Evolutionary conservation across 768 basidiomycete species (phyloP), one percentile per base, ranked within the genome.

Genomic region (Mycena rebaudengoi): DNA sequence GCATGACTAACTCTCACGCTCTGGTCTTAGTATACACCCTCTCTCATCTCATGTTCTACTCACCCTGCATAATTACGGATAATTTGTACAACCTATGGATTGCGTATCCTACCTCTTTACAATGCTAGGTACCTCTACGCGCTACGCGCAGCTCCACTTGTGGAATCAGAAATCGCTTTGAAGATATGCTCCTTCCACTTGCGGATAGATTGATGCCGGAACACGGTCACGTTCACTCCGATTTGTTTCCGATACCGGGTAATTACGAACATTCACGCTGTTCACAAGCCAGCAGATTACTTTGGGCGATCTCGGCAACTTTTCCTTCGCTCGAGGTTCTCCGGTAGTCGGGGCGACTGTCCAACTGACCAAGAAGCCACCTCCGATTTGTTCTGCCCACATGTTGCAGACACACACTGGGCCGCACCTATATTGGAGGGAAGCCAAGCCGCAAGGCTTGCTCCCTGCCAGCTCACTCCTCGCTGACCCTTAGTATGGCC

Each of bases 11-110:
- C 52, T 60, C 66, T 57, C 62, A 68, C 66, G 58, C 12, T 61
- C 59, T 65, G 53, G 45, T 54, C 59, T 48, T 40, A 63, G 53
- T 59, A 53, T 59, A 65, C 63, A 46, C 21, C 58, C 66, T 44
- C 51, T 67, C 66, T 53, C 62, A 60, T 28, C 59, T 60, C 61
- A 51, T 58, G 29, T n/a, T 32, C n/a, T 45, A 45, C 43, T 10
- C 33, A 21, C 37, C 29, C 29, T 56, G 23, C 44, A 56, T 68
- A 68, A 68, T 68, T 58, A 67, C 59, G 66, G 66, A 68, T 68
- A 68, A 68, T 68, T 41, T 68, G 66, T 68, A 68, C 49, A 53
- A 50, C 41, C 40, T 40, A 45, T 35, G 45, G 51, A 58, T 62
- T 37, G 20, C 44, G 57, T 62, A 51, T 52, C 50, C 59, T 49